Conservation (phyloP, 208 protist species). For the Leishmania amazonensis region DNA sequence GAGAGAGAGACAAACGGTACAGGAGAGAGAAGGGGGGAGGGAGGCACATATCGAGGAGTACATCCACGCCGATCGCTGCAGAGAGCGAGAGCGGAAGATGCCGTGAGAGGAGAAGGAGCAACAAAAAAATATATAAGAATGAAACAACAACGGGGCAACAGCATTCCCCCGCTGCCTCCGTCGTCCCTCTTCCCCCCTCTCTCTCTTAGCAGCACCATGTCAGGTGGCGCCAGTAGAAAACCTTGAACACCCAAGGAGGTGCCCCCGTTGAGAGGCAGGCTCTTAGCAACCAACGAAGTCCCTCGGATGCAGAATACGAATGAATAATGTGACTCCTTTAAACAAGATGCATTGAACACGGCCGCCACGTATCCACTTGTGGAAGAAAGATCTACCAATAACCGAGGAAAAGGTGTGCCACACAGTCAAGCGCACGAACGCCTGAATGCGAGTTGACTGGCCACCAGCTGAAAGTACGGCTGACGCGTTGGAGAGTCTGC, state of each 20-base stretch:
- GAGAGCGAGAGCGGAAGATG: background rate
- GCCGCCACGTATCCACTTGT: background rate
- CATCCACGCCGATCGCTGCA: background rate
- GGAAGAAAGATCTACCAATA: background rate
- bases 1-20: background rate
- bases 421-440: background rate
- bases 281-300: background rate
- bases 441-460: background rate
- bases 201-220: background rate
- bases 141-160: background rate
- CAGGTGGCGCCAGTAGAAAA: background rate
- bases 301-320: background rate
- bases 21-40: background rate
- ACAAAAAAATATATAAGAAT: background rate
- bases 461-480: background rate
- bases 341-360: background rate
- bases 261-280: background rate
- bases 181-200: background rate
- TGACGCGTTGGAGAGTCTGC: background rate
- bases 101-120: conserved; percentile 2
- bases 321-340: background rate
- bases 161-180: background rate
- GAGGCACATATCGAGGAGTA: background rate
- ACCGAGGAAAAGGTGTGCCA: background rate
- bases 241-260: no score